Evolutionary conservation across 768 basidiomycete genomes (phyloP).

Genomic region (Hericium alpestre): DNA sequence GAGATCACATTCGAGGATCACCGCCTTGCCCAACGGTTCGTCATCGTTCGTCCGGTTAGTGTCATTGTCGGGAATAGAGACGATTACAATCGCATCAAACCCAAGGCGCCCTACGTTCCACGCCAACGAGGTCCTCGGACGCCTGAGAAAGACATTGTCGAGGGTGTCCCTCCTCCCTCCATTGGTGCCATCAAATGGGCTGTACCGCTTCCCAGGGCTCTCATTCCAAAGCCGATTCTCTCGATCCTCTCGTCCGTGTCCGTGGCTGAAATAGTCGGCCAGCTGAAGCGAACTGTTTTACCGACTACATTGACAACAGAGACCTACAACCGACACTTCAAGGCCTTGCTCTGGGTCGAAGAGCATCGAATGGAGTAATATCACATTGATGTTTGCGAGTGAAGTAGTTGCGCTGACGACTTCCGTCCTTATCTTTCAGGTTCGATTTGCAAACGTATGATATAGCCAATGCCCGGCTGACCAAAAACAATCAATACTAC

Average conservation of each 20-base stretch:
- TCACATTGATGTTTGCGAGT: no score
- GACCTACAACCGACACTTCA: constrained; percentile 38
- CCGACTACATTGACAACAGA: constrained; percentile 27
- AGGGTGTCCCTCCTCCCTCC: constrained; percentile 9
- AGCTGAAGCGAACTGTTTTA: constrained; percentile 18
- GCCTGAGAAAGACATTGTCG: constrained; percentile 9
- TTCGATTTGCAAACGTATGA: constrained; percentile 25
- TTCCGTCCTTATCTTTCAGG: constrained; percentile 9
- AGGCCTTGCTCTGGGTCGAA: constrained; percentile 45
- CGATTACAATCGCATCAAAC: constrained; percentile 36
- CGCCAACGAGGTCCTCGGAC: constrained; percentile 19
- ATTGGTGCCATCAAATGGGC: constrained; percentile 1
- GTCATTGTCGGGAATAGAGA: constrained; percentile 36
- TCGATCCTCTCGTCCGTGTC: not conserved
- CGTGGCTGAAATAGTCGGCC: not conserved
- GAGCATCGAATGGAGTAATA: constrained; percentile 22
- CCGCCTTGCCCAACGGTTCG: constrained; percentile 31
- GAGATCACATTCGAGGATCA: constrained; percentile 44
- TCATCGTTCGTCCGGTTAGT: constrained; percentile 35
- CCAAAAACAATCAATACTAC: constrained; percentile 29
- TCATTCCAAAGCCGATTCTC: not conserved
- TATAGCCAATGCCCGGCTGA: constrained; percentile 27
- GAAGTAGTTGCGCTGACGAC: no score
- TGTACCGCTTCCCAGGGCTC: not conserved
- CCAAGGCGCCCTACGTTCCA: constrained; percentile 37